Conservation (phyloP, 2,329 filamentous ascomycete species). For the Epicoccum nigrum region DNA sequence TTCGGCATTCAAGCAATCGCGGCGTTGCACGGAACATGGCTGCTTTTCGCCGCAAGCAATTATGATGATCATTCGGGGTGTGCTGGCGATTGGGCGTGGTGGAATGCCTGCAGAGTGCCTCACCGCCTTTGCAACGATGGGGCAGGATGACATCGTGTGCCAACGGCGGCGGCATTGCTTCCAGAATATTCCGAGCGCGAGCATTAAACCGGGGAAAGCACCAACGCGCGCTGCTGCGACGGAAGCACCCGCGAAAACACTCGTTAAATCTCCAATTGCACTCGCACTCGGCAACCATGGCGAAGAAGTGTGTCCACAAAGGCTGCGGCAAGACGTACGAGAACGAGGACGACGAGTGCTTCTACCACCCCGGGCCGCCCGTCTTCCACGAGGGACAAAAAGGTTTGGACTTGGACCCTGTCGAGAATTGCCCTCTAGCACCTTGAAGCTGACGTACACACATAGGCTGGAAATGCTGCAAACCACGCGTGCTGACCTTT, state of each 20-base stretch:
- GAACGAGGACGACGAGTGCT: slow-evolving; percentile 80
- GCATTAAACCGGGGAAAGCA: slow-evolving; percentile 23
- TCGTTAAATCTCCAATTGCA: slow-evolving; percentile 3
- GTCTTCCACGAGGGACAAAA: slow-evolving; percentile 97
- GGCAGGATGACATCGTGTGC: slow-evolving; percentile 12
- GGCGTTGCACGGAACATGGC: slow-evolving; percentile 43
- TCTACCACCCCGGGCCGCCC: slow-evolving; percentile 91
- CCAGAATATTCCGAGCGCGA: slow-evolving; percentile 45
- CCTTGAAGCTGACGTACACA: slow-evolving; percentile 12
- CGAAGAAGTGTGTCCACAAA: slow-evolving; percentile 92
- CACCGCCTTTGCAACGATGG: slow-evolving; percentile 24
- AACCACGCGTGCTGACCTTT: slow-evolving; percentile 93
- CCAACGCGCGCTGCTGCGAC: slow-evolving; percentile 17
- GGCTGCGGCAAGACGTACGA: slow-evolving; percentile 90
- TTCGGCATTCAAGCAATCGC: slow-evolving; percentile 55
- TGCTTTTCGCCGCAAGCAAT: slow-evolving; percentile 1
- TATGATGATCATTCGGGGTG: not conserved
- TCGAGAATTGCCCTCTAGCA: not conserved
- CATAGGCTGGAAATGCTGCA: slow-evolving; percentile 98
- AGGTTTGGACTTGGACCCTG: slow-evolving; percentile 61
- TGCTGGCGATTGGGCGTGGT: not conserved
- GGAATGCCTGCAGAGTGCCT: slow-evolving; percentile 8
- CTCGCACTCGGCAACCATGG: slow-evolving; percentile 58
- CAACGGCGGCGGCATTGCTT: slow-evolving; percentile 24
- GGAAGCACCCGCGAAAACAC: slow-evolving; percentile 11